These are phyloP conservation scores for Serendipita indica DNA, from an alignment of 768 basidiomycete genomes.

Conservation along the genomic window DNA sequence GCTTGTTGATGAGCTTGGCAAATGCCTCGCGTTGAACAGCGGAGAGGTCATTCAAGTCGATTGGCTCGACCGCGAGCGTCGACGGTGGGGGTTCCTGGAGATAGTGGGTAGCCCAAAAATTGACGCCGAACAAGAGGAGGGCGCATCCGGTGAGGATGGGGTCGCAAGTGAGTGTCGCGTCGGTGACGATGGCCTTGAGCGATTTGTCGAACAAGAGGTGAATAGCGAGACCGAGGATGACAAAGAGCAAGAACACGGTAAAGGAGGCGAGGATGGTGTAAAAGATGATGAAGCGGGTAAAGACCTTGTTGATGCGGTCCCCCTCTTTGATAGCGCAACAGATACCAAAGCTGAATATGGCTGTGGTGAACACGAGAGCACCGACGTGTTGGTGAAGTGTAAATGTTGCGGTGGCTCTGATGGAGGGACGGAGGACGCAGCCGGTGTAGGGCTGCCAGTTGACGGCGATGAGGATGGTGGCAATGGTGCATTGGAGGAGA, in stretches of 20 bases:
- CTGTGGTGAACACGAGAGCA: background rate
- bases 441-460: conserved; percentile 1
- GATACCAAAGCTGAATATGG: conserved; percentile 6
- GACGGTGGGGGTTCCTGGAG: conserved; percentile 8
- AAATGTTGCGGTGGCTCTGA: background rate
- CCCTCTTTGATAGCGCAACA: conserved; percentile 3
- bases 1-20: conserved; percentile 8
- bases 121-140: conserved; percentile 6
- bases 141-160: conserved; percentile 7
- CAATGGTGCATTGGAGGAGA: conserved; percentile 8
- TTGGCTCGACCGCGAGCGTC: background rate
- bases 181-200: conserved; percentile 2
- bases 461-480: conserved; percentile 9
- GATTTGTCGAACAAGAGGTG: conserved; percentile 5
- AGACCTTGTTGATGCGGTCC: conserved; percentile 7
- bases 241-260: conserved; percentile 8
- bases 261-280: conserved; percentile 7
- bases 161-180: conserved; percentile 3
- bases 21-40: conserved; percentile 1
- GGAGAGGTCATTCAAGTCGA: conserved; percentile 8
- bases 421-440: background rate
- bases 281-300: conserved; percentile 8
- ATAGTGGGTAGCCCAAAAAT: background rate
- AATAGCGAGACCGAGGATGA: background rate
- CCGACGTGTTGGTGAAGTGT: conserved; percentile 7